Evolutionary conservation across 2,329 filamentous ascomycete genomes (phyloP).

Genomic region (Aspergillus hiratsukae): DNA sequence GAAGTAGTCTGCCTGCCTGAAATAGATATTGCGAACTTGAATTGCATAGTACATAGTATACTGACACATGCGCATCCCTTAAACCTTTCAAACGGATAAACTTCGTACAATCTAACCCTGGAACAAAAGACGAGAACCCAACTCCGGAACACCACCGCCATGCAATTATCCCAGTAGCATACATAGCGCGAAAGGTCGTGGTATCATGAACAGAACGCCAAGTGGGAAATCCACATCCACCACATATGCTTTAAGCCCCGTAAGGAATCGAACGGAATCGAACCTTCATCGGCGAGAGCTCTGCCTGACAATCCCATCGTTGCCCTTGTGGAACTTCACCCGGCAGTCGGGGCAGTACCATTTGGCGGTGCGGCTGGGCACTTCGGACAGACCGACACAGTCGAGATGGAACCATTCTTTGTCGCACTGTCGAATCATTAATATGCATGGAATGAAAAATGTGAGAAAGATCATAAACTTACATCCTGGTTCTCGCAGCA

Average conservation of each 20-base stretch:
- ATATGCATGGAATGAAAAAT: background rate
- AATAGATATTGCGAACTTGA: background rate
- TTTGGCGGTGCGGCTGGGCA: constrained; percentile 57
- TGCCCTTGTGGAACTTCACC: constrained; percentile 44
- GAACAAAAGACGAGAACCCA: background rate
- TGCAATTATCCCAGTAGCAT: constrained; percentile 2
- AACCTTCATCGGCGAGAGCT: background rate
- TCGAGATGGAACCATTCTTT: constrained; percentile 64
- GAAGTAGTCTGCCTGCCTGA: constrained; percentile 36
- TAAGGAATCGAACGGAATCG: background rate
- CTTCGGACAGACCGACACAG: constrained; percentile 55
- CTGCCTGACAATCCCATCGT: constrained; percentile 36
- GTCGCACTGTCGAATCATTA: constrained; percentile 49
- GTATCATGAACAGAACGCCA: constrained; percentile 9
- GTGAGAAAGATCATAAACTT: constrained; percentile 14
- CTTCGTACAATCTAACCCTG: background rate
- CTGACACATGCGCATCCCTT: background rate
- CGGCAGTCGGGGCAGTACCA: constrained; percentile 64
- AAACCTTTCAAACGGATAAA: background rate
- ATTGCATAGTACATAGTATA: background rate
- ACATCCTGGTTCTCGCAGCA: constrained; percentile 60
- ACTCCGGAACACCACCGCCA: constrained; percentile 8
- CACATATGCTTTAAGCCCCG: background rate
- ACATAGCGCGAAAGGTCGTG: constrained; percentile 9
- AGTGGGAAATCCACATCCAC: background rate